Evolutionary conservation across 2,329 filamentous ascomycete species (phyloP).

Genomic region (Fusarium sp.): DNA sequence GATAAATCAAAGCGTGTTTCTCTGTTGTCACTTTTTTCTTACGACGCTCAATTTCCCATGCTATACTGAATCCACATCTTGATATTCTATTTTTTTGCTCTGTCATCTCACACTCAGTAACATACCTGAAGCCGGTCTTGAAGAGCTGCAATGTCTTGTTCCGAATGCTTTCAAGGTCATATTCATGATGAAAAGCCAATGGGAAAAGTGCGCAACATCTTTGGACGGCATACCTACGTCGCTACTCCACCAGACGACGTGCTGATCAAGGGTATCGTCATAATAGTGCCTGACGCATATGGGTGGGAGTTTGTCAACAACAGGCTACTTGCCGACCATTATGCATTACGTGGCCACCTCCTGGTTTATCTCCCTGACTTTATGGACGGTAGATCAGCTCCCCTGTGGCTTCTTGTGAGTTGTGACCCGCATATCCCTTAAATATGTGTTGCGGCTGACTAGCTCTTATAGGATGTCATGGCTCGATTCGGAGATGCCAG

Average conservation of each 20-base stretch:
- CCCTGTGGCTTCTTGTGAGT: background rate
- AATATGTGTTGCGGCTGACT: background rate
- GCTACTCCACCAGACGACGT: background rate
- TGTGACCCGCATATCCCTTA: background rate
- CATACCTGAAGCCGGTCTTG: no score
- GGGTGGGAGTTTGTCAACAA: conserved; percentile 7
- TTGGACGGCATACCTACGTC: background rate
- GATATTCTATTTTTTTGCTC: background rate
- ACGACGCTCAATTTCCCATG: no score
- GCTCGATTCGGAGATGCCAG: background rate
- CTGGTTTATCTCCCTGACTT: conserved; percentile 5
- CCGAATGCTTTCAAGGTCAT: background rate
- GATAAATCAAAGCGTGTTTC: no score
- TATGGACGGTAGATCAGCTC: background rate
- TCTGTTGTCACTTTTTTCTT: no score
- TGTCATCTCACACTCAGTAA: background rate
- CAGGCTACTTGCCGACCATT: conserved; percentile 1
- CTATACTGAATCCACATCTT: no score
- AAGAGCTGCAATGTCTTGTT: background rate
- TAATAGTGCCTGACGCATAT: conserved; percentile 5
- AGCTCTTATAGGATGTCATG: background rate
- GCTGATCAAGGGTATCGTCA: background rate
- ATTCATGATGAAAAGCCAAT: background rate
- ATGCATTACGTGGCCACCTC: background rate
- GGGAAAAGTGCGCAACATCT: background rate